A percentile compares a stretch with the other conserved stretches of the same genome.
Evolutionary conservation across 2,329 filamentous ascomycete species (phyloP).

Genomic region (Epichloe typhina): DNA sequence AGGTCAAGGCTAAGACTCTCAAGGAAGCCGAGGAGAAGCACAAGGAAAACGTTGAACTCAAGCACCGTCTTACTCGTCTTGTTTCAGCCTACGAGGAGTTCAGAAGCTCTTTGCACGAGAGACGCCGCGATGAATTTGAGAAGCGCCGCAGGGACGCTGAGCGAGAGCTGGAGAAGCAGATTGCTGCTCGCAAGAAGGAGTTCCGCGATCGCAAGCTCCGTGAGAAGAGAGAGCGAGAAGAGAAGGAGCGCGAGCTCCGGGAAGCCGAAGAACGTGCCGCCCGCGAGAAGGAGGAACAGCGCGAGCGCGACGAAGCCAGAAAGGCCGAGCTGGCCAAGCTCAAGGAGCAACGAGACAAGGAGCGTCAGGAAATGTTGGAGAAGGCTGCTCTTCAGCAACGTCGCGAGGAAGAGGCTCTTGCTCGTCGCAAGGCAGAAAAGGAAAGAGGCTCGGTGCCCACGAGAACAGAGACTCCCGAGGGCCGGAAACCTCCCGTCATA

Average conservation of each 20-base stretch:
- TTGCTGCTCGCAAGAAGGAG: slow-evolving; percentile 77
- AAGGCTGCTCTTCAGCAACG: slow-evolving; percentile 59
- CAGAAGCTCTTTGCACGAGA: slow-evolving; percentile 68
- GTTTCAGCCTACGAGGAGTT: slow-evolving; percentile 77
- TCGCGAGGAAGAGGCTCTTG: slow-evolving; percentile 79
- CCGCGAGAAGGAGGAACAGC: slow-evolving; percentile 77
- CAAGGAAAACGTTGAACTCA: slow-evolving; percentile 81
- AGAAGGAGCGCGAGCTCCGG: slow-evolving; percentile 60
- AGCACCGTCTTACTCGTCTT: slow-evolving; percentile 78
- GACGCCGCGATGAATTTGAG: slow-evolving; percentile 90
- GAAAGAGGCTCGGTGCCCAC: slow-evolving; percentile 24
- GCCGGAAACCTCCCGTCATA: slow-evolving; percentile 19
- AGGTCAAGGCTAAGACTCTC: slow-evolving; percentile 63
- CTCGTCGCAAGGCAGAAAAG: slow-evolving; percentile 55
- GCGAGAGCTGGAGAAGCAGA: slow-evolving; percentile 85
- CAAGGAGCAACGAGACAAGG: slow-evolving; percentile 52
- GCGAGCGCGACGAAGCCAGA: slow-evolving; percentile 66
- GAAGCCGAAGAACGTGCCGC: slow-evolving; percentile 79
- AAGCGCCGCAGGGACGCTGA: slow-evolving; percentile 84
- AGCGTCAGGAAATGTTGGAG: slow-evolving; percentile 55
- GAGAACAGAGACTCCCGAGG: slow-evolving; percentile 16
- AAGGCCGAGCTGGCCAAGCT: slow-evolving; percentile 54
- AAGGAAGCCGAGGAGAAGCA: slow-evolving; percentile 77
- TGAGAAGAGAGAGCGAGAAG: slow-evolving; percentile 75
- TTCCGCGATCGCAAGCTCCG: slow-evolving; percentile 69